A percentile compares a stretch with the other conserved stretches of the same genome.
Evolutionary conservation across 108 stramenopile species (phyloP).

Genomic region (Thalassiosira profunda): DNA sequence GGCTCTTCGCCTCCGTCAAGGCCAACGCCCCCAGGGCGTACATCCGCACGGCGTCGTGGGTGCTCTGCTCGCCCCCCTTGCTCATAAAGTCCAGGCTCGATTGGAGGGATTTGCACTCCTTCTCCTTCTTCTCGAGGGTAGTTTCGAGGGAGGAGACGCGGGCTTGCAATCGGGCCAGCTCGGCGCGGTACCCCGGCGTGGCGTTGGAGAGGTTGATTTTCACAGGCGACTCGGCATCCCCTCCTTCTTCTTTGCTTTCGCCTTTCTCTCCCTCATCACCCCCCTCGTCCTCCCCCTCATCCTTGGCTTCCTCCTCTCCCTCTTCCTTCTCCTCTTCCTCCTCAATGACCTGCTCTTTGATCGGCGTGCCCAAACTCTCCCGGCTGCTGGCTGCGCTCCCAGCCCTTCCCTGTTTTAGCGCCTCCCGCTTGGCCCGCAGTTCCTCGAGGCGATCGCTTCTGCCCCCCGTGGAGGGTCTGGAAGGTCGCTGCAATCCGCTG

Average conservation of each 20-base stretch:
- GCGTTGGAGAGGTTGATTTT: not conserved
- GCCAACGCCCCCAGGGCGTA: constrained; percentile 53
- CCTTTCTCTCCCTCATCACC: no score
- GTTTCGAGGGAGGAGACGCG: constrained; percentile 22
- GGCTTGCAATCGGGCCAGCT: constrained; percentile 33
- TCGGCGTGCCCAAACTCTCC: no score
- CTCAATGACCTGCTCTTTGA: no score
- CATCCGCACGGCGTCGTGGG: constrained; percentile 51
- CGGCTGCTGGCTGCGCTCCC: not conserved
- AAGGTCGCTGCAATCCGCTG: no score
- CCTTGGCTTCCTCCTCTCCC: no score
- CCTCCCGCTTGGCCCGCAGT: constrained; percentile 36
- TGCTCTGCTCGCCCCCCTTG: constrained; percentile 36
- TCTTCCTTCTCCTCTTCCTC: no score
- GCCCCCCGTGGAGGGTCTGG: no score
- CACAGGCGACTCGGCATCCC: no score
- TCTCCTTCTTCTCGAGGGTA: constrained; percentile 18
- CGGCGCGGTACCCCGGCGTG: constrained; percentile 26
- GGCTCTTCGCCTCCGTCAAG: constrained; percentile 43
- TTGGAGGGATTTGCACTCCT: constrained; percentile 36
- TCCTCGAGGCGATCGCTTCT: constrained; percentile 26
- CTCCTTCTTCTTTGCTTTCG: not conserved
- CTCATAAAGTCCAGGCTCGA: constrained; percentile 49
- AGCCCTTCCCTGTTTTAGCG: constrained; percentile 18
- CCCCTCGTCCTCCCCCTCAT: no score